Conservation (phyloP, 2,329 filamentous ascomycete genomes). For the Leptosphaerulina australis region DNA sequence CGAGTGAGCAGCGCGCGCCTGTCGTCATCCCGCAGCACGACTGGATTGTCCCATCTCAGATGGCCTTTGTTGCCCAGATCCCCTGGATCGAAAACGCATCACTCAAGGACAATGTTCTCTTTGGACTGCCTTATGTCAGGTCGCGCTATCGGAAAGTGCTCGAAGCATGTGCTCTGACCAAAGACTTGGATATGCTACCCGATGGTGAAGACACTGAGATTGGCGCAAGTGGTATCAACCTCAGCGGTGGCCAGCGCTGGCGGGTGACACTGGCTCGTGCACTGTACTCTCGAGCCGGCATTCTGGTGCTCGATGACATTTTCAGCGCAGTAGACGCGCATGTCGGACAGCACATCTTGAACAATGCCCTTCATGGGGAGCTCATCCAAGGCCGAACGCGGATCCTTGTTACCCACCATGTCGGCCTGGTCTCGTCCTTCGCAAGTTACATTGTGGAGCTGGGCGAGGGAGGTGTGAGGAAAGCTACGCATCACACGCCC, state of each 20-base stretch:
- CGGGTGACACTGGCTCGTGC: constrained; percentile 47
- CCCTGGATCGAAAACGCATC: constrained; percentile 18
- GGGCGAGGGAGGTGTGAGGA: constrained; percentile 60
- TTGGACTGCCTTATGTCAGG: background rate
- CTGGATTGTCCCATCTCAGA: constrained; percentile 72
- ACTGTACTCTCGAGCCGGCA: constrained; percentile 51
- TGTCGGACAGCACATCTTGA: constrained; percentile 9
- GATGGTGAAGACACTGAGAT: constrained; percentile 14
- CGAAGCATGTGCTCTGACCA: constrained; percentile 11
- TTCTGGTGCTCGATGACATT: constrained; percentile 56
- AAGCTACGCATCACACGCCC: no score
- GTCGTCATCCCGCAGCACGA: constrained; percentile 49
- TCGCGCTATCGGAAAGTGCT: constrained; percentile 13
- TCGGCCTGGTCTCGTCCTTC: constrained; percentile 71
- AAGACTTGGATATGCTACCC: constrained; percentile 5
- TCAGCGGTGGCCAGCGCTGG: constrained; percentile 56
- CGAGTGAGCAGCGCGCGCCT: background rate
- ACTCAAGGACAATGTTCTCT: constrained; percentile 16
- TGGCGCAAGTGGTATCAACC: constrained; percentile 37
- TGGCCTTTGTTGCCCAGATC: constrained; percentile 74
- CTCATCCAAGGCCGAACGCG: constrained; percentile 61
- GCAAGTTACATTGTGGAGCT: constrained; percentile 78
- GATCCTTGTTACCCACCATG: constrained; percentile 81
- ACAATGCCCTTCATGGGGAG: constrained; percentile 18
- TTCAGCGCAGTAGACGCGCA: constrained; percentile 53